A percentile compares a stretch with the other conserved stretches of the same genome.
Conservation (phyloP, 768 basidiomycete genomes). For the Rhizopogon vulgaris region DNA sequence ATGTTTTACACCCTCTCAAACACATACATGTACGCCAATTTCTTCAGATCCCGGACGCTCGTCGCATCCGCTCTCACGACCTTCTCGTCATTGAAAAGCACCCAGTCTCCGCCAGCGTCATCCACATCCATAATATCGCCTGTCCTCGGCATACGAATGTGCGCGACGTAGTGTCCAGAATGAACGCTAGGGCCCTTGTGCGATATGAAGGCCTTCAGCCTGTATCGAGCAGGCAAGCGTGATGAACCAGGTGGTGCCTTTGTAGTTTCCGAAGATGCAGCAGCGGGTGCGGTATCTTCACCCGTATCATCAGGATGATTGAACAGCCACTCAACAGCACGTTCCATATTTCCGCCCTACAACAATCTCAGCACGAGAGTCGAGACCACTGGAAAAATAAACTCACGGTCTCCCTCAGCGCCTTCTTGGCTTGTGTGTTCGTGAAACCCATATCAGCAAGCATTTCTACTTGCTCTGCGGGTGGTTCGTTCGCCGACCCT, state of each 20-base stretch:
- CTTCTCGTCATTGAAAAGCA: slow-evolving; percentile 95
- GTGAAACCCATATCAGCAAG: slow-evolving; percentile 94
- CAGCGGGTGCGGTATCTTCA: slow-evolving; percentile 37
- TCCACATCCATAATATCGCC: slow-evolving; percentile 24
- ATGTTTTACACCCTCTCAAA: slow-evolving; percentile 51
- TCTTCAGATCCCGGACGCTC: slow-evolving; percentile 76
- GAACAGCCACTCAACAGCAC: slow-evolving; percentile 96
- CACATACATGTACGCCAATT: slow-evolving; percentile 89
- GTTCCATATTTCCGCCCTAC: slow-evolving; percentile 69
- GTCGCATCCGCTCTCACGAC: slow-evolving; percentile 84
- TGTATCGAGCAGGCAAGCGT: slow-evolving; percentile 67
- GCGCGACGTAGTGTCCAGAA: slow-evolving; percentile 90
- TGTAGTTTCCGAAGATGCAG: slow-evolving; percentile 14
- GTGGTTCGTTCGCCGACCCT: slow-evolving; percentile 45
- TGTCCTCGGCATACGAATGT: slow-evolving; percentile 38
- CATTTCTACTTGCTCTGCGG: slow-evolving; percentile 64
- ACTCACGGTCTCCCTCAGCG: slow-evolving; percentile 78
- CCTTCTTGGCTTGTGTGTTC: slow-evolving; percentile 74
- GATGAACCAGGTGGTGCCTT: slow-evolving; percentile 44
- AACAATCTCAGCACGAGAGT: not conserved
- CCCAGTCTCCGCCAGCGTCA: slow-evolving; percentile 52
- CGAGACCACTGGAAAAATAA: not conserved
- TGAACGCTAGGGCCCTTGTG: slow-evolving; percentile 97
- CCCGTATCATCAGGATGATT: slow-evolving; percentile 85
- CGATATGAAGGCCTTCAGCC: slow-evolving; percentile 89